These are phyloP conservation scores for Neckera pumila DNA, from an alignment of 225 moss, liverwort and hornwort genomes.

Conservation along the genomic window DNA sequence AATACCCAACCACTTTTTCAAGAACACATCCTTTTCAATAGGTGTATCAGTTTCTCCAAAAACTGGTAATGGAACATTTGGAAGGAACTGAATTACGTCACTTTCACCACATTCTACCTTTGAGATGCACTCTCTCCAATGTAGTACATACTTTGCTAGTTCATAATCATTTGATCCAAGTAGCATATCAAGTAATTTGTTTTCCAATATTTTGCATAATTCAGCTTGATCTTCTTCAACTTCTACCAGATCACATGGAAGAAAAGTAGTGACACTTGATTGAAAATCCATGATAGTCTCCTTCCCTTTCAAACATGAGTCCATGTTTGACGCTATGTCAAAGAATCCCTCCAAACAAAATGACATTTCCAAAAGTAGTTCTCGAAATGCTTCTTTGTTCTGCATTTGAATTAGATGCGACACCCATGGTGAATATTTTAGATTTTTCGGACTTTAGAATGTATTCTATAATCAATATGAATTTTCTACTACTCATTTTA, in stretches of 20 bases:
- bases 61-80: background rate
- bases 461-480: too few species aligned
- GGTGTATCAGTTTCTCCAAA: accelerated
- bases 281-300: background rate
- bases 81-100: background rate
- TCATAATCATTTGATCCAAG: background rate
- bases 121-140: background rate
- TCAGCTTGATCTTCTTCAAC: background rate
- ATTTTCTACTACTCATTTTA: too few species aligned
- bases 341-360: background rate
- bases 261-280: background rate
- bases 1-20: background rate
- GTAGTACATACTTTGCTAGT: background rate
- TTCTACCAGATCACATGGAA: background rate
- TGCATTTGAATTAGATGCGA: background rate
- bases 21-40: background rate
- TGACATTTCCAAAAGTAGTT: background rate
- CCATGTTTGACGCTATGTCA: background rate
- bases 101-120: background rate
- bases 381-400: background rate
- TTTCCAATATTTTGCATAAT: background rate
- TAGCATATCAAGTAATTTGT: background rate
- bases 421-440: background rate
- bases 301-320: background rate
- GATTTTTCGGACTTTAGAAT: background rate